phyloP scores from a whole-genome alignment of 495 filamentous ascomycete species.

The Astrocystis sublimbata region DNA sequence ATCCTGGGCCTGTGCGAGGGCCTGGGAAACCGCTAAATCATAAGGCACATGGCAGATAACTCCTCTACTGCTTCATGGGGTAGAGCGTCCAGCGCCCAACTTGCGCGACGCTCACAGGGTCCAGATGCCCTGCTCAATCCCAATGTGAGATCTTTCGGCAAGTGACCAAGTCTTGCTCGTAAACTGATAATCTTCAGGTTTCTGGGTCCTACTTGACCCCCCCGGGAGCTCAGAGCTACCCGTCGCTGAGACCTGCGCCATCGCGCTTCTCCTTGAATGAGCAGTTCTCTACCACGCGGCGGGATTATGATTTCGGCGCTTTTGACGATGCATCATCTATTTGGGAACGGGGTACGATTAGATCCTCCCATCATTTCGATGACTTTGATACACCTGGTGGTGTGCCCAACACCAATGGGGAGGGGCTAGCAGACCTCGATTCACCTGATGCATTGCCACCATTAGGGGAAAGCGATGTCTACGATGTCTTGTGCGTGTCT shows the following conservation, averaged over 20 bases:
- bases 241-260: not conserved
- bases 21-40: not conserved
- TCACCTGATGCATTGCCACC: not conserved
- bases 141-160: not conserved
- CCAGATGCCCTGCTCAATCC: not conserved
- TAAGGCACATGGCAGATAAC: not conserved
- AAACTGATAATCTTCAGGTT: not conserved
- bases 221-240: not conserved
- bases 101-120: not conserved
- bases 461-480: not conserved
- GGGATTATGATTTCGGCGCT: not conserved
- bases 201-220: not conserved
- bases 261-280: not conserved
- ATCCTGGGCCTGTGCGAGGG: too few relatives aligned
- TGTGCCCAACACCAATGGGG: not conserved
- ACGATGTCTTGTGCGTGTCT: not conserved
- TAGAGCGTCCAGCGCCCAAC: not conserved
- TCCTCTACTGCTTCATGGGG: not conserved
- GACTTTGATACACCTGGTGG: not conserved
- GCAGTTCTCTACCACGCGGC: not conserved
- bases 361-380: not conserved
- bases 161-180: not conserved
- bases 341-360: not conserved
- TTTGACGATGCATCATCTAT: not conserved
- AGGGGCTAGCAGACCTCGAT: not conserved